Evolutionary conservation across 2,329 filamentous ascomycete genomes (phyloP), one percentile per base, ranked within the genome.

Genomic region (Neofusicoccum parvum): DNA sequence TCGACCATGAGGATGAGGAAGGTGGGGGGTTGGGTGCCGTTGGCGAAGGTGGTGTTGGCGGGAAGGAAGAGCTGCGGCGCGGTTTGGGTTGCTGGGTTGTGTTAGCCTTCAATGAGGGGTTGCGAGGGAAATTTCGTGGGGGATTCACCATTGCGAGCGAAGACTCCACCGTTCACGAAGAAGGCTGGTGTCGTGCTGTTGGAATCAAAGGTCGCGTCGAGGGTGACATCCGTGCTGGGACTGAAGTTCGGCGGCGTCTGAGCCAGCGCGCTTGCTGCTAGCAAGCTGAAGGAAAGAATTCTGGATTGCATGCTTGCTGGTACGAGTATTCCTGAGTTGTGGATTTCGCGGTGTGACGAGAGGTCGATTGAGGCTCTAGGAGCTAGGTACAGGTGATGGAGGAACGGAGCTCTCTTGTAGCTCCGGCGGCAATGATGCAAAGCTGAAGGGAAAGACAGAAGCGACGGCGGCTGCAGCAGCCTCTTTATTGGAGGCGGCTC

Each of bases 1-100:
- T 67, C 66, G 14, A 66, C 39, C 66, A 67, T 67, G 1, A 66
- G 48, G 59, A 64, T 23, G 48, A 64, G 17, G 65, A 56, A 63
- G 17, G 65, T 64, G 6, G 62, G 27, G 0, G 62, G 62, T 3
- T 46, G 41, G 5, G 62, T 23, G 62, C 27, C 14, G 50, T 58
- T 58, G 60, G 36, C 34, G 23, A 50, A 20, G 49, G 34, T 56
- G 27, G 62, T 64, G 62, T 64, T 64, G 41, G 51, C 32, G 17
- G 62, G 51, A 32, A 64, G 50, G 51, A 41, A 64, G 62, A 64
- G 45, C 9, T 56, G 50, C 5, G 62, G 62, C 10, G 37, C 49
- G 23, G 11, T 9, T 48, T 64, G 62, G 27, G 62, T 64, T 14
- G 41, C 51, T 64, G 50, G 9, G 2, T 39, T 3, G 17, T 12